phyloP scores from a whole-genome alignment of 2,329 filamentous ascomycete species.

The Metarhizium brunneum region DNA sequence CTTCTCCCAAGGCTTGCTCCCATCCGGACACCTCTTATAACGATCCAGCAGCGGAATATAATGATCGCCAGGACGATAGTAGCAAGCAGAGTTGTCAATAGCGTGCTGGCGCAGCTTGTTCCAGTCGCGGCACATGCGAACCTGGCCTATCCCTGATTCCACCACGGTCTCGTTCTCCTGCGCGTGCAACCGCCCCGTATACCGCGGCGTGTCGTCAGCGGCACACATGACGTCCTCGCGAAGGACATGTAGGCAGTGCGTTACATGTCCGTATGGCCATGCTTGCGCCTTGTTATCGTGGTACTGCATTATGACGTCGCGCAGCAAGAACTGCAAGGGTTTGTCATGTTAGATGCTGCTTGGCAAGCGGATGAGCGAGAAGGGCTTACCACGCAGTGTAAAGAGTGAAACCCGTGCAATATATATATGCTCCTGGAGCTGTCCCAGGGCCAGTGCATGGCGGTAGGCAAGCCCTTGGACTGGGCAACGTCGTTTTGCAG shows the following conservation, averaged over 20 bases:
- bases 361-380: not conserved
- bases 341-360: not conserved
- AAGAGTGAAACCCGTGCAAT: constrained; percentile 18
- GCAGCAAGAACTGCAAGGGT: constrained; percentile 7
- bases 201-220: constrained; percentile 20
- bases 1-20: not conserved
- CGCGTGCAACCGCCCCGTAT: constrained; percentile 8
- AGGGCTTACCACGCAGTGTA: constrained; percentile 18
- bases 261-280: constrained; percentile 3
- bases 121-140: constrained; percentile 19
- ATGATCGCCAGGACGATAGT: not conserved
- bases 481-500: constrained; percentile 10
- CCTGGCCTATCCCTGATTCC: constrained; percentile 13
- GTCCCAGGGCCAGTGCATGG: constrained; percentile 22
- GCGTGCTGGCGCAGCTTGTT: constrained; percentile 15
- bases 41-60: not conserved
- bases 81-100: constrained; percentile 9
- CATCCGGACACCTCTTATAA: constrained; percentile 6
- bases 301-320: constrained; percentile 8
- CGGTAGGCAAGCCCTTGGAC: constrained; percentile 10
- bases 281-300: not conserved
- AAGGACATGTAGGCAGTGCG: constrained; percentile 19
- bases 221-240: constrained; percentile 19
- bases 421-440: constrained; percentile 18
- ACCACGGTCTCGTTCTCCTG: constrained; percentile 1